Evolutionary conservation across 2,329 filamentous ascomycete species (phyloP).

Genomic region (Colletotrichum incanum): DNA sequence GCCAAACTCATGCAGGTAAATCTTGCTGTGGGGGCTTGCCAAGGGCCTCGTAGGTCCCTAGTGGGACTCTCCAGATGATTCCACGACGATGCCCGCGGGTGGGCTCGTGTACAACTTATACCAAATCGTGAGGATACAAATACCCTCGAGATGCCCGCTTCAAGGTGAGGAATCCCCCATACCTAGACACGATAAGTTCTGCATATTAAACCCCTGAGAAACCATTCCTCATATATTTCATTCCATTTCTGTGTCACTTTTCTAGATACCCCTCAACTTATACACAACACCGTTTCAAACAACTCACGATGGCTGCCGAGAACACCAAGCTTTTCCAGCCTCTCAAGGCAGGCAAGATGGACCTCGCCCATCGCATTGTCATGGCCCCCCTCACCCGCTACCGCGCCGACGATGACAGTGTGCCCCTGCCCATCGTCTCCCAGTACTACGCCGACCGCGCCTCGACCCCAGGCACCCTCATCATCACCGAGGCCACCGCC

Average conservation of each 20-base stretch:
- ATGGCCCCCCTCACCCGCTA: constrained; percentile 73
- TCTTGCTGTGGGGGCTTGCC: constrained; percentile 27
- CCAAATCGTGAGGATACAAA: constrained; percentile 23
- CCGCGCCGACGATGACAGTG: constrained; percentile 60
- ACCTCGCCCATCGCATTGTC: constrained; percentile 62
- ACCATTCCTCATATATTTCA: background rate
- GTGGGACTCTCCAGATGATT: constrained; percentile 43
- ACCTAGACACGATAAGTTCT: background rate
- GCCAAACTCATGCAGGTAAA: constrained; percentile 14
- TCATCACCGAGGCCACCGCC: constrained; percentile 52
- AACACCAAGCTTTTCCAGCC: constrained; percentile 59
- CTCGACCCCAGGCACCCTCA: constrained; percentile 60
- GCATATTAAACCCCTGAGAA: background rate
- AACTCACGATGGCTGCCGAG: constrained; percentile 35
- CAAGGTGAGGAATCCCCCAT: background rate
- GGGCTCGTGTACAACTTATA: constrained; percentile 29
- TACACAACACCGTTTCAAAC: background rate
- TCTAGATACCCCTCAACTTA: background rate
- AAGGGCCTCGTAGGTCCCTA: background rate
- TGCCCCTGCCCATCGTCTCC: constrained; percentile 47
- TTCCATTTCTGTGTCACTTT: background rate
- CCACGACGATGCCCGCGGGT: constrained; percentile 14
- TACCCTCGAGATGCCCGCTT: constrained; percentile 27
- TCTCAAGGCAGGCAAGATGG: constrained; percentile 57
- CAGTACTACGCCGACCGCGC: constrained; percentile 52